Conservation (phyloP, 495 filamentous ascomycete genomes). For the Penicillium nucicola region DNA sequence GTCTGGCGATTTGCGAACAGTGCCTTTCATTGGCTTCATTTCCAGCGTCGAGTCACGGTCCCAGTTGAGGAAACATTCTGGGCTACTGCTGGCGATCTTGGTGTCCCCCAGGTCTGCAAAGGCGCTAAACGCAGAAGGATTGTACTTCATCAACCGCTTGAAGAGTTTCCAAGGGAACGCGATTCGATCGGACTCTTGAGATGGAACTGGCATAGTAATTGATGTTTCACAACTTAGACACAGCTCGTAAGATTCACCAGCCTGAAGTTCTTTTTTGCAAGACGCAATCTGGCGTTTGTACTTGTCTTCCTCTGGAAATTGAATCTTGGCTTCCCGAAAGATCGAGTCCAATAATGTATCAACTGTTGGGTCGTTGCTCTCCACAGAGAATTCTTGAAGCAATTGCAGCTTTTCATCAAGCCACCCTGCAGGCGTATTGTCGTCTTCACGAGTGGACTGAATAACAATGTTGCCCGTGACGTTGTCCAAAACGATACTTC, state of each 20-base stretch:
- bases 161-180: conserved; percentile 66
- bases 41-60: conserved; percentile 44
- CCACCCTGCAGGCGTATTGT: conserved; percentile 36
- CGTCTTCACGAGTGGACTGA: conserved; percentile 52
- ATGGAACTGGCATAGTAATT: conserved; percentile 44
- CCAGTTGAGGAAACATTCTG: conserved; percentile 87
- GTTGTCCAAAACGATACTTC: conserved; percentile 81
- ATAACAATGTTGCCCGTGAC: conserved; percentile 55
- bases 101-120: conserved; percentile 68
- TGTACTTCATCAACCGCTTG: conserved; percentile 62
- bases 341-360: conserved; percentile 30
- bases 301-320: conserved; percentile 47
- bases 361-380: conserved; percentile 4
- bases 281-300: conserved; percentile 63
- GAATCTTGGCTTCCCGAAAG: conserved; percentile 26
- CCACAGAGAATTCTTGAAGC: conserved; percentile 9
- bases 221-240: conserved; percentile 77
- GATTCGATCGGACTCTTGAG: conserved; percentile 15
- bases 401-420: conserved; percentile 30
- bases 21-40: conserved; percentile 89
- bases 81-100: conserved; percentile 80
- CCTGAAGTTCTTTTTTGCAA: conserved; percentile 69
- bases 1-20: conserved; percentile 66
- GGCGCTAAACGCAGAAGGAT: conserved; percentile 84
- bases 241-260: conserved; percentile 89